A percentile compares a stretch with the other conserved stretches of the same genome.
Conservation (phyloP, 345 rosid species). For the Leavenworthia alabamica region DNA sequence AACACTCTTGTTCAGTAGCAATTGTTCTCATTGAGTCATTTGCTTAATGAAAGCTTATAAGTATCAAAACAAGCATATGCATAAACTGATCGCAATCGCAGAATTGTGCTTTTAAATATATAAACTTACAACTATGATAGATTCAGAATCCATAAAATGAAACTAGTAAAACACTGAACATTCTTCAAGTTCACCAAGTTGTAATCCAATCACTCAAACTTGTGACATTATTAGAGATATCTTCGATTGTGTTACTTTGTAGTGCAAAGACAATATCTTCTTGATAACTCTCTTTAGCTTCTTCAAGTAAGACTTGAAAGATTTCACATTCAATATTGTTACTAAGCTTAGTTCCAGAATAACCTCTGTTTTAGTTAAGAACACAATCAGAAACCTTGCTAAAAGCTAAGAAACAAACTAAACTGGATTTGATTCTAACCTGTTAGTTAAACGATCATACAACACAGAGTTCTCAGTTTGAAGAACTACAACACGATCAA, state of each 20-base stretch:
- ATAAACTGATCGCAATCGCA: no score
- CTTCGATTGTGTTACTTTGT: slow-evolving; percentile 59
- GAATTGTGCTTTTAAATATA: no score
- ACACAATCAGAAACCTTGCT: neutral
- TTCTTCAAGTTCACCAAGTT: slow-evolving; percentile 41
- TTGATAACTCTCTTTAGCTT: slow-evolving; percentile 68
- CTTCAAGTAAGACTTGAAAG: slow-evolving; percentile 69
- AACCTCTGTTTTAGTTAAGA: slow-evolving; percentile 45
- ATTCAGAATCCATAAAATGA: neutral
- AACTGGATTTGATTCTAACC: slow-evolving; percentile 36
- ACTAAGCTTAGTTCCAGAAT: slow-evolving; percentile 54
- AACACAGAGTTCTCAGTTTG: slow-evolving; percentile 68
- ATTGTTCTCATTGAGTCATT: slow-evolving; percentile 12
- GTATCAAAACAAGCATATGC: no score
- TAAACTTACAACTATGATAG: no score
- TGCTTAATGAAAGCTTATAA: slow-evolving; percentile 8
- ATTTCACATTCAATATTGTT: slow-evolving; percentile 88
- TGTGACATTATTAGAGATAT: slow-evolving; percentile 51
- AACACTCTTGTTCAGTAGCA: slow-evolving; percentile 38
- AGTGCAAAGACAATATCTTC: slow-evolving; percentile 54
- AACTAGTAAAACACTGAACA: neutral
- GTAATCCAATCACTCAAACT: slow-evolving; percentile 56
- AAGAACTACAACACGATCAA: slow-evolving; percentile 75
- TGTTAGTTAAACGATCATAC: slow-evolving; percentile 70
- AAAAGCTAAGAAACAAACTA: neutral